phyloP scores from a whole-genome alignment of 805 yeast genomes.

The Candida caryicola region DNA sequence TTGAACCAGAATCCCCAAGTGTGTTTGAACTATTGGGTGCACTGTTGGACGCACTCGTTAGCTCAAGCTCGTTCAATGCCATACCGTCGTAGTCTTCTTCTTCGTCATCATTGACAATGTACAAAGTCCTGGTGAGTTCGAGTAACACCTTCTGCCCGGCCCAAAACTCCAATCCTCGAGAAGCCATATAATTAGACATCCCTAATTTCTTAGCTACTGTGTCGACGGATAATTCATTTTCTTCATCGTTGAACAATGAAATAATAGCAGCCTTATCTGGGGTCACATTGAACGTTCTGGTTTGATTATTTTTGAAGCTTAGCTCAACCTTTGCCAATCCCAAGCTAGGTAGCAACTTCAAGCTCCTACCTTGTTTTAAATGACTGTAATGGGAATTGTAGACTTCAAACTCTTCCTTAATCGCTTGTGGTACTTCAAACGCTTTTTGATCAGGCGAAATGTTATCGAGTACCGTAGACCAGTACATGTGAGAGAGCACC shows the following conservation, averaged over 20 bases:
- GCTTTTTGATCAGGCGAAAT: conserved; percentile 26
- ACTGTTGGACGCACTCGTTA: background rate
- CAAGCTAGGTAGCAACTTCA: conserved; percentile 54
- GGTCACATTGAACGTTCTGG: conserved; percentile 51
- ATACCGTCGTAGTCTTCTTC: conserved; percentile 1
- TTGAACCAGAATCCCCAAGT: background rate
- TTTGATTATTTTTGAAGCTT: conserved; percentile 23
- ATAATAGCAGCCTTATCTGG: conserved; percentile 72
- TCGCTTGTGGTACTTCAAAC: conserved; percentile 47
- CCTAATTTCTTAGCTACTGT: conserved; percentile 34
- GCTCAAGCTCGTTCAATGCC: background rate
- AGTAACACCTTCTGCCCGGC: conserved; percentile 51
- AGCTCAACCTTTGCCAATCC: conserved; percentile 65
- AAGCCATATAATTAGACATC: conserved; percentile 42
- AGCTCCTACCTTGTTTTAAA: conserved; percentile 54
- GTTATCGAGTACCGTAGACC: conserved; percentile 59
- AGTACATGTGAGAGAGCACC: conserved; percentile 72
- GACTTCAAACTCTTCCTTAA: conserved; percentile 40
- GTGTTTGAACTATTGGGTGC: background rate
- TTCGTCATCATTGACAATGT: conserved; percentile 30
- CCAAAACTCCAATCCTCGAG: conserved; percentile 57
- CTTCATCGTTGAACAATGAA: conserved; percentile 40
- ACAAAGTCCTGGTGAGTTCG: conserved; percentile 31
- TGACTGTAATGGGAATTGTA: conserved; percentile 45
- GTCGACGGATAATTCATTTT: conserved; percentile 30